Conservation (phyloP, 169 alveolate species). For the Ichthyophthirius multifiliis region DNA sequence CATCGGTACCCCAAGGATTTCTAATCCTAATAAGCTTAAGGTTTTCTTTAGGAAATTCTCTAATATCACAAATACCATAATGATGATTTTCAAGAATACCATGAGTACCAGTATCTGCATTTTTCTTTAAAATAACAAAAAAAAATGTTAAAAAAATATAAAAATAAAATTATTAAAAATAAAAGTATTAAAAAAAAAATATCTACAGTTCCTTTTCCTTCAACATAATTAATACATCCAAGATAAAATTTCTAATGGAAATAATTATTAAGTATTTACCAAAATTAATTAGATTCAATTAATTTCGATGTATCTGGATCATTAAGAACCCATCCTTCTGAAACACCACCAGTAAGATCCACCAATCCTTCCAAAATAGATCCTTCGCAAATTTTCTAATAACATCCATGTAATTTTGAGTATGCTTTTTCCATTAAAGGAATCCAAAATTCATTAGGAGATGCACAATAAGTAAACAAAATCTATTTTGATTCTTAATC, state of each 20-base stretch:
- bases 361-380: constrained; percentile 77
- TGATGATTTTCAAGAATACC: constrained; percentile 81
- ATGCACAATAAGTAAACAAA: constrained; percentile 65
- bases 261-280: constrained; percentile 69
- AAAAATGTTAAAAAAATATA: constrained; percentile 17
- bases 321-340: constrained; percentile 66
- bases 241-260: constrained; percentile 60
- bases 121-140: constrained; percentile 39
- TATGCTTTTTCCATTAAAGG: constrained; percentile 86
- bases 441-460: constrained; percentile 81
- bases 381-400: constrained; percentile 74
- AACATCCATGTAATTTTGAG: constrained; percentile 81
- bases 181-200: not conserved
- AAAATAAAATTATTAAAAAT: too few relatives aligned
- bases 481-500: constrained; percentile 73
- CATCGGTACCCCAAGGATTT: constrained; percentile 84
- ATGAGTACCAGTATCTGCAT: constrained; percentile 64
- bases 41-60: constrained; percentile 67
- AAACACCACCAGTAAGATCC: constrained; percentile 87
- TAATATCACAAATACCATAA: constrained; percentile 81
- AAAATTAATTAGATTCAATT: constrained; percentile 65
- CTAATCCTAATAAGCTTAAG: constrained; percentile 74
- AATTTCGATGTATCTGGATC: constrained; percentile 67
- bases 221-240: constrained; percentile 73
- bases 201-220: constrained; percentile 61